Conservation (phyloP, 2,329 filamentous ascomycete genomes). For the Monosporascus sp. region DNA sequence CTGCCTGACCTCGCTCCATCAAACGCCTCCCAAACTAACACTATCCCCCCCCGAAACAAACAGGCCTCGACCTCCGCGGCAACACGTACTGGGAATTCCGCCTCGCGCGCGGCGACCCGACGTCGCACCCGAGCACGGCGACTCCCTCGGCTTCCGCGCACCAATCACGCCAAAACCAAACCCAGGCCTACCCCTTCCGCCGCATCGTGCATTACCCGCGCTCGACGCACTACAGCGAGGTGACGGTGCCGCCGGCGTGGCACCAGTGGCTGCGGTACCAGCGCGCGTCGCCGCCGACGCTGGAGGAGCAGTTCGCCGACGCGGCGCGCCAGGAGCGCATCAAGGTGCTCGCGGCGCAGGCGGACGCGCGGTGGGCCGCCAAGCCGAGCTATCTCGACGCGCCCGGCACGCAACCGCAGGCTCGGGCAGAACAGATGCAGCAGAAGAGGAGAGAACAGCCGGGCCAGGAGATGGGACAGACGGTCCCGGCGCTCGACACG, state of each 20-base stretch:
- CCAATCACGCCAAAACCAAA: conserved; percentile 2
- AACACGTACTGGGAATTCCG: conserved; percentile 68
- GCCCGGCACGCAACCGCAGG: conserved; percentile 13
- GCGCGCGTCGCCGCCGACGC: conserved; percentile 46
- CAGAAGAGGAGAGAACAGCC: conserved; percentile 10
- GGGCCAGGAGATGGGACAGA: conserved; percentile 20
- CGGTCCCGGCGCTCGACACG: conserved; percentile 22
- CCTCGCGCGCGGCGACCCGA: conserved; percentile 36
- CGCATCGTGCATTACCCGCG: conserved; percentile 58
- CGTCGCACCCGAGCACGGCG: neutral
- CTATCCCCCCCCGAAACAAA: neutral
- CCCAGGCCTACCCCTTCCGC: conserved; percentile 44
- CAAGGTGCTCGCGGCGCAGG: conserved; percentile 52
- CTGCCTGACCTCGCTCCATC: neutral
- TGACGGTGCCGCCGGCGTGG: conserved; percentile 57
- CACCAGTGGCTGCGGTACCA: conserved; percentile 65
- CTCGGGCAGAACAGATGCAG: conserved; percentile 27
- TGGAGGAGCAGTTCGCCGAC: conserved; percentile 53
- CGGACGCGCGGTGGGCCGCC: conserved; percentile 59
- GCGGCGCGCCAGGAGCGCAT: conserved; percentile 47
- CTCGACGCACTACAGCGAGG: conserved; percentile 47
- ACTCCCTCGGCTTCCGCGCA: conserved; percentile 2
- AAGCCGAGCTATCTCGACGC: conserved; percentile 39
- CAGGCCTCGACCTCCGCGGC: conserved; percentile 59
- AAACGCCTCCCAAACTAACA: neutral